These are phyloP conservation scores for Acer campestre DNA, from an alignment of 345 rosid species.

Conservation along the genomic window DNA sequence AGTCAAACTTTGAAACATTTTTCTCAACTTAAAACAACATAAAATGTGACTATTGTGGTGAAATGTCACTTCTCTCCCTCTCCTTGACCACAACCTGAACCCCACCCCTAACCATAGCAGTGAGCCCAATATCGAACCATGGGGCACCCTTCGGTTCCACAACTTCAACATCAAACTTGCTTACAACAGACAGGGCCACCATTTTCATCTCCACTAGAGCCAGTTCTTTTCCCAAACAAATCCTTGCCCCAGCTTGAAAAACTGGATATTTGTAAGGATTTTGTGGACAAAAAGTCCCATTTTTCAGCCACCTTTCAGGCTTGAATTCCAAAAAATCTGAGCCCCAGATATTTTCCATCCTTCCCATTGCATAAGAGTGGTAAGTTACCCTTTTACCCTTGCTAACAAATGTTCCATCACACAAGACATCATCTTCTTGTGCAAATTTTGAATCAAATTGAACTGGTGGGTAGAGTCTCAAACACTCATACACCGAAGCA, in stretches of 20 bases:
- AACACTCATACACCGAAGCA: constrained; percentile 54
- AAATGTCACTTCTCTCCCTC: constrained; percentile 7
- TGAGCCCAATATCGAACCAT: constrained; percentile 21
- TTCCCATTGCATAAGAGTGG: constrained; percentile 69
- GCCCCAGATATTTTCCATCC: constrained; percentile 65
- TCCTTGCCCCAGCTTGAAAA: constrained; percentile 47
- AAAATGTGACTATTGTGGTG: neutral
- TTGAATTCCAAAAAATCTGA: constrained; percentile 44
- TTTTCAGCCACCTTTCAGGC: constrained; percentile 59
- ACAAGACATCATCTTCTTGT: constrained; percentile 46
- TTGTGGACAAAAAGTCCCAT: constrained; percentile 27
- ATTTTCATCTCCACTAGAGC: constrained; percentile 49
- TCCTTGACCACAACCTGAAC: constrained; percentile 17
- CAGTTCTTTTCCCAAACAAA: constrained; percentile 46
- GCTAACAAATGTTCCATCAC: constrained; percentile 52
- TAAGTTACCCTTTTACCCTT: constrained; percentile 57
- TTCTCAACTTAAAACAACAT: neutral
- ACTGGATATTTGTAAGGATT: constrained; percentile 42
- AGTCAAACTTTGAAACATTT: neutral
- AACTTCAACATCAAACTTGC: constrained; percentile 34
- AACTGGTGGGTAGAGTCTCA: constrained; percentile 69
- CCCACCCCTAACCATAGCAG: constrained; percentile 31
- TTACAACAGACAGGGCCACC: constrained; percentile 31
- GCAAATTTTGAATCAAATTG: constrained; percentile 66
- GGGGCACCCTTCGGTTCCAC: constrained; percentile 30